A percentile compares a stretch with the other conserved stretches of the same genome.
Evolutionary conservation across 805 yeast species (phyloP).

Genomic region (Suhomyces xylopsoci): DNA sequence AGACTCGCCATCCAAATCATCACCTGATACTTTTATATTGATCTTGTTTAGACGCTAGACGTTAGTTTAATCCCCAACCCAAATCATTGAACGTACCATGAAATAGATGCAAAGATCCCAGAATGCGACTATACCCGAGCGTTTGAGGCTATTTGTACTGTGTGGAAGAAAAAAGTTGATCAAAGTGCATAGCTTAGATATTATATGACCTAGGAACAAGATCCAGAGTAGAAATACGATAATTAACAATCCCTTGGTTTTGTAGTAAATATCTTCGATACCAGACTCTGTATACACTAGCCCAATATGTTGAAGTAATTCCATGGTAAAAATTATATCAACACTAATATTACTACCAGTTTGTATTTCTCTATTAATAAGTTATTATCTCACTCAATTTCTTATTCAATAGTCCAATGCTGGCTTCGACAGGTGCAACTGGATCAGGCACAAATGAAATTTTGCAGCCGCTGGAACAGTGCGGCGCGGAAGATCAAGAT

Average conservation of each 20-base stretch:
- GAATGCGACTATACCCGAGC: conserved; percentile 6
- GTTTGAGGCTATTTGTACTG: conserved; percentile 4
- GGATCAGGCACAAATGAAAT: background rate
- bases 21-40: conserved; percentile 42
- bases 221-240: background rate
- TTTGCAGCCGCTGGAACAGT: background rate
- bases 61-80: conserved; percentile 1
- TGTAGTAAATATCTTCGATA: background rate
- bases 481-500: background rate
- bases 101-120: conserved; percentile 25
- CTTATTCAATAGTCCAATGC: background rate
- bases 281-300: background rate
- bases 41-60: conserved; percentile 34
- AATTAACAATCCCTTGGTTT: background rate
- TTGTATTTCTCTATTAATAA: too few relatives aligned
- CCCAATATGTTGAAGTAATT: conserved; percentile 33
- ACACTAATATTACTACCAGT: background rate
- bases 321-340: conserved; percentile 15
- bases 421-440: background rate
- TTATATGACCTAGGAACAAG: background rate
- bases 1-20: conserved; percentile 31
- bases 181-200: background rate
- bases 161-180: conserved; percentile 3
- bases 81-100: conserved; percentile 18
- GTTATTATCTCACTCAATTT: too few relatives aligned